Conservation (phyloP, 2,329 filamentous ascomycete species). For the Leptographium radiaticola region DNA sequence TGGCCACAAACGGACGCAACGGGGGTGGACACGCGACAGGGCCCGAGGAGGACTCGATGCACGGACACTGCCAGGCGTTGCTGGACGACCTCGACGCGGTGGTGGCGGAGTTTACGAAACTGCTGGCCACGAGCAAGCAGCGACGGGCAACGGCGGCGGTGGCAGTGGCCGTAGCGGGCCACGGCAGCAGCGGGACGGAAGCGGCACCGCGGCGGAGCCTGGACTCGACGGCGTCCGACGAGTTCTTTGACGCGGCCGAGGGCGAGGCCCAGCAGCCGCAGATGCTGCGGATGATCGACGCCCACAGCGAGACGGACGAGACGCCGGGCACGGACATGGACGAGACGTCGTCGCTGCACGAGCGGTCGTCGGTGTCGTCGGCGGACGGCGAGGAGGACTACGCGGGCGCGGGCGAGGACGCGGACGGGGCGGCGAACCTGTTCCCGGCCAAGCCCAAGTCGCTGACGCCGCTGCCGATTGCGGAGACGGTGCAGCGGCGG, state of each 20-base stretch:
- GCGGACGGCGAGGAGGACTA: conserved; percentile 45
- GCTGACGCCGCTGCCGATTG: conserved; percentile 64
- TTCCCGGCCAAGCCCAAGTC: conserved; percentile 68
- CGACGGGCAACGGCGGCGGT: conserved; percentile 43
- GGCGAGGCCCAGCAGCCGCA: conserved; percentile 25
- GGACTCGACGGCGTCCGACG: conserved; percentile 69
- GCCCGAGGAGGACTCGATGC: conserved; percentile 50
- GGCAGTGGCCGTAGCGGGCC: conserved; percentile 33
- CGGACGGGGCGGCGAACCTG: conserved; percentile 45
- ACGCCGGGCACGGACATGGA: conserved; percentile 38
- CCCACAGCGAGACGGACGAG: conserved; percentile 9
- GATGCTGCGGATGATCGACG: conserved; percentile 14
- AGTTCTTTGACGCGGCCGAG: conserved; percentile 90
- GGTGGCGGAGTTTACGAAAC: conserved; percentile 64
- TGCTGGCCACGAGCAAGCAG: conserved; percentile 69
- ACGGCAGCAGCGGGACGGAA: conserved; percentile 43
- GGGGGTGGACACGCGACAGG: conserved; percentile 6
- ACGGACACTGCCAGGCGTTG: conserved; percentile 75
- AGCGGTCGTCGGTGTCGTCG: conserved; percentile 47
- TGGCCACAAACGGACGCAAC: conserved; percentile 5
- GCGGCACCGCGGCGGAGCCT: conserved; percentile 47
- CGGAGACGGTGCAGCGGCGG: conserved; percentile 51
- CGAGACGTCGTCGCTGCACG: conserved; percentile 43
- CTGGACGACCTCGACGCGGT: conserved; percentile 74
- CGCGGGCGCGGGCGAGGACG: conserved; percentile 37